Base-by-base conservation (phyloP, 2,329 filamentous ascomycete species). In the Cladophialophora immunda region DNA sequence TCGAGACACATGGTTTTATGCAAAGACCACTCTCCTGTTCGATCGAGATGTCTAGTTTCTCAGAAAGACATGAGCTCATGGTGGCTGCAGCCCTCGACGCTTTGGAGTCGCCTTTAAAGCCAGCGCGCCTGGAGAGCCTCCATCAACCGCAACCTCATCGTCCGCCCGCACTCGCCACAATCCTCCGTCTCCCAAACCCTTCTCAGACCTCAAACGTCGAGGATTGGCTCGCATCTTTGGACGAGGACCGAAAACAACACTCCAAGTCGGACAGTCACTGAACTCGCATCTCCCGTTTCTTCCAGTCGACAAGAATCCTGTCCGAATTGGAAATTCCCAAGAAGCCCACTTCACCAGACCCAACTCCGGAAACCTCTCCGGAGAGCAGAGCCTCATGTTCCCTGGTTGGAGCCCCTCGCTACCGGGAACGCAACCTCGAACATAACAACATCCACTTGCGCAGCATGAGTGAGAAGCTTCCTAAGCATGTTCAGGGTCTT, bases 131-230 rank as follows among this genome's bases (percentile, higher is more conserved):
- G 32, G 6, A 34, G 11, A 45, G 55, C 55, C 55, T 45, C 55
- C 55, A 58, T 58, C 55, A 58, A 58, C 55, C 34, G 11, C 34
- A 45, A 41, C 15, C 32, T 41, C 56, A 25, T 45, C 19, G 34
- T 58, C 56, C 29, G 5, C 32, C 32, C 45, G 56, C 34, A 45
- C 34, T 58, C 56, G 8, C 56, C 19, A 45, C 34, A 58, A 27
- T 27, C 19, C 56, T 58, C 30, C 17, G 19, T 45, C 9, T 27
- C 34, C 34, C n/a, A 45, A 58, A 19, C 3, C 19, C 19, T 58
- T 27, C 34, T 58, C 34, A 45, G 34, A 25, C n/a, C 19, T 8
- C 38, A 19, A 7, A 45, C 1, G n/a, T 45, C 9, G 38, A 45
- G 5, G 38, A 4, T 45, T 45, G 38, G 38, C n/a, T 45, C 38